Evolutionary conservation across 2,329 filamentous ascomycete species (phyloP).

Genomic region (Emericellopsis cladophorae): DNA sequence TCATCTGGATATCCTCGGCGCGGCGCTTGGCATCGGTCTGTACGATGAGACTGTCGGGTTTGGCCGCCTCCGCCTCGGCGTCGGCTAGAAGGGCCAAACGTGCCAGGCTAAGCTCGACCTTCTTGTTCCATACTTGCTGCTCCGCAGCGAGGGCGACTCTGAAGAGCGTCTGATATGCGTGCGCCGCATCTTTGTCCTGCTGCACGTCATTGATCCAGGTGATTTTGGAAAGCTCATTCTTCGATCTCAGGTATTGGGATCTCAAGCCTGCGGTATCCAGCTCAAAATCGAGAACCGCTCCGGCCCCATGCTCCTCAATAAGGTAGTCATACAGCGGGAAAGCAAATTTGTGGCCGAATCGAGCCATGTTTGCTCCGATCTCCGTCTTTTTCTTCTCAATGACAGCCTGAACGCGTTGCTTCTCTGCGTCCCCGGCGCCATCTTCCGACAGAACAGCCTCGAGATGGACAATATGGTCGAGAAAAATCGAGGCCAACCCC

Average conservation of each 20-base stretch:
- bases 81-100: conserved; percentile 69
- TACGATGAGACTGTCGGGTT: conserved; percentile 23
- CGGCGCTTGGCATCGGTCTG: conserved; percentile 20
- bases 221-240: conserved; percentile 61
- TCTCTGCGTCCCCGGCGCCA: conserved; percentile 13
- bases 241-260: conserved; percentile 65
- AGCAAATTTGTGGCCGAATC: conserved; percentile 53
- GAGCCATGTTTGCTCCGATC: conserved; percentile 44
- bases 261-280: conserved; percentile 57
- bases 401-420: conserved; percentile 16
- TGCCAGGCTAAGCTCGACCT: conserved; percentile 79
- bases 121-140: conserved; percentile 80
- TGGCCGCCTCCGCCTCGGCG: conserved; percentile 18
- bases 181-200: conserved; percentile 60
- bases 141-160: conserved; percentile 60
- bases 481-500: conserved; percentile 42
- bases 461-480: conserved; percentile 35
- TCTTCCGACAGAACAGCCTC: conserved; percentile 14
- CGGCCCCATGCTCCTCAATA: conserved; percentile 53
- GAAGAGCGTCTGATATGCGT: conserved; percentile 60
- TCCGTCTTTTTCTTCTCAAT: conserved; percentile 29
- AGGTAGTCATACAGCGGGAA: conserved; percentile 71
- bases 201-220: conserved; percentile 92
- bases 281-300: conserved; percentile 58
- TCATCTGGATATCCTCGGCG: conserved; percentile 32